Evolutionary conservation across 164 flowering plant genomes (phyloP), one percentile per base, ranked within the genome.

Genomic region (Aristolochia fimbriata): DNA sequence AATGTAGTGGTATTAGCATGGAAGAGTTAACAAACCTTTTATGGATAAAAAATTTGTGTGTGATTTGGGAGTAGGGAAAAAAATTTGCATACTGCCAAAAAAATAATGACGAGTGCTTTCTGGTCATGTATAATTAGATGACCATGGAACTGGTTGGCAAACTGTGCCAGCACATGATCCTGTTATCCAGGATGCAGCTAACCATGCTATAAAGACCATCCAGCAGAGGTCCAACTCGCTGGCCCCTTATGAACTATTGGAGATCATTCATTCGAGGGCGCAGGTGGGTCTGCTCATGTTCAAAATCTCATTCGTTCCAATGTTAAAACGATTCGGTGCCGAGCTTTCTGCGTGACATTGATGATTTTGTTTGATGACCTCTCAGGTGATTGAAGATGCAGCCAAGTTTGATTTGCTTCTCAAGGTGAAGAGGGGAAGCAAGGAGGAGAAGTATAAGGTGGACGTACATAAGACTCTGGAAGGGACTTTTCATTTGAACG

Each of bases 211-310:
- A 45, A 74, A 76, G 69, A 77, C 80, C 33, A 77, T 85, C 51
- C 91, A 87, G 77, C 82, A 82, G 72, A 78, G 88, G 67, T 85
- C 96, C 53, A 88, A 88, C 63, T 85, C 90, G 7, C 57, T 88
- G 64, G 59, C 73, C 41, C 88, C 92, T 9, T 85, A 80, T 58
- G 86, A 81, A 65, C 86, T 85, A 45, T 76, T 74, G 14, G 90
- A 88, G 76, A 65, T 85, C 17, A 66, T 83, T 48, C 77, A 65
- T 60, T 89, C 89, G 12, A 85, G 80, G 67, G 91, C 86, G 12
- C 85, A 88, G 91, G 87, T 85, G 14, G 51, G 65, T 60, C 48
- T 58, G 12, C 37, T 4, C n/a, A 31, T 30, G 12, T 30, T 46
- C 30, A 13, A 16, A 12, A 21, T 24, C 21, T 23, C 21, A 24